Conservation (phyloP, 1,139 yeast species). For the Nakaseomyces sp. region DNA sequence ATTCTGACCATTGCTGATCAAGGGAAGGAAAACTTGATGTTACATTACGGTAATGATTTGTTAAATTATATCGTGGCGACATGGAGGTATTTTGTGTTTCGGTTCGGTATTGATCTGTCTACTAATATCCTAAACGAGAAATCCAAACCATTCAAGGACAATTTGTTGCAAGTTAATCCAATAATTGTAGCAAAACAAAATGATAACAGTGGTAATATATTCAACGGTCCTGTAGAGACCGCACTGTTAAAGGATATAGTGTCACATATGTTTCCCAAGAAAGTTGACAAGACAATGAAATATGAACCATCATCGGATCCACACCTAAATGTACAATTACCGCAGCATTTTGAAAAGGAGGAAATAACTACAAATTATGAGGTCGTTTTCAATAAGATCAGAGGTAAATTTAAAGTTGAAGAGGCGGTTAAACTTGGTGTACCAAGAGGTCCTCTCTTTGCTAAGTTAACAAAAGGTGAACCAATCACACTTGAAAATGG, state of each 20-base stretch:
- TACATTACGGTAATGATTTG: constrained; percentile 40
- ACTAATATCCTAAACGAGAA: constrained; percentile 35
- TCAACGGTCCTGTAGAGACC: constrained; percentile 9
- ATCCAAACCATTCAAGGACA: constrained; percentile 37
- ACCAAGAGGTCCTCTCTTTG: constrained; percentile 53
- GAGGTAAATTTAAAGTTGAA: constrained; percentile 68
- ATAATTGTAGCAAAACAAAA: constrained; percentile 31
- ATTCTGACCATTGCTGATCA: constrained; percentile 79
- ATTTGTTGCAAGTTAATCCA: constrained; percentile 45
- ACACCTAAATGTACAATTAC: constrained; percentile 32
- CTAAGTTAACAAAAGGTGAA: constrained; percentile 52
- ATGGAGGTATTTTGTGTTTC: constrained; percentile 85
- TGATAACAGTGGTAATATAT: constrained; percentile 1
- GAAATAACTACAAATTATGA: constrained; percentile 46
- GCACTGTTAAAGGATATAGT: constrained; percentile 23
- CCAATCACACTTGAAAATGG: constrained; percentile 55
- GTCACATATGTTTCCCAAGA: constrained; percentile 40
- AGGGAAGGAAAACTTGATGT: constrained; percentile 43
- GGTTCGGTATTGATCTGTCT: constrained; percentile 60
- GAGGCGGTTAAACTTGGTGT: constrained; percentile 65
- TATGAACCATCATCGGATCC: constrained; percentile 32
- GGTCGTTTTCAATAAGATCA: constrained; percentile 52
- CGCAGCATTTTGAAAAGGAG: constrained; percentile 16
- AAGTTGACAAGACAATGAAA: constrained; percentile 21
- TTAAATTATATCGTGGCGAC: constrained; percentile 55